phyloP scores from a whole-genome alignment of 768 basidiomycete genomes.

The Amanita muscaria region DNA sequence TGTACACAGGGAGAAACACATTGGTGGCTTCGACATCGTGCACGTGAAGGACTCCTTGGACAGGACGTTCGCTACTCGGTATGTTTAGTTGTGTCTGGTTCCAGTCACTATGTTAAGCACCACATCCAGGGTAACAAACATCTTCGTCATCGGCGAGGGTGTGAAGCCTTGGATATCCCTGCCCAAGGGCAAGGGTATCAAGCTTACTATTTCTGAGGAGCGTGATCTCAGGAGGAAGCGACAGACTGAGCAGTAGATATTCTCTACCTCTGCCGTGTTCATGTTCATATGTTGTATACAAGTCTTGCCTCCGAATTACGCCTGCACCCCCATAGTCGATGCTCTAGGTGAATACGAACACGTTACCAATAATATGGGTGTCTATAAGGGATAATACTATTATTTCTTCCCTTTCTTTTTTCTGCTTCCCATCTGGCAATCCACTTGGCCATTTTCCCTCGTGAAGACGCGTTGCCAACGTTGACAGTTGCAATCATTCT shows the following conservation, averaged over 20 bases:
- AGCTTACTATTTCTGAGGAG: conserved; percentile 96
- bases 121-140: conserved; percentile 74
- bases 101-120: conserved; percentile 1
- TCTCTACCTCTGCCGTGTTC: conserved; percentile 19
- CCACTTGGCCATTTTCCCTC: conserved; percentile 87
- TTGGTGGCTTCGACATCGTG: conserved; percentile 98
- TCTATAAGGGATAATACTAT: conserved; percentile 30
- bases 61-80: conserved; percentile 97
- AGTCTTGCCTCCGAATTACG: conserved; percentile 18
- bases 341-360: conserved; percentile 1
- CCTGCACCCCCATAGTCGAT: not conserved
- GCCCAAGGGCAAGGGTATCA: conserved; percentile 96
- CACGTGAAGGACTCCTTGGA: conserved; percentile 95
- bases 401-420: conserved; percentile 43
- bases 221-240: conserved; percentile 84
- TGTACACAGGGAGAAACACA: conserved; percentile 92
- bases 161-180: conserved; percentile 94
- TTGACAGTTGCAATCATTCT: conserved; percentile 96
- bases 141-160: conserved; percentile 97
- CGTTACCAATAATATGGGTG: conserved; percentile 41
- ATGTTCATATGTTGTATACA: conserved; percentile 33
- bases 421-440: conserved; percentile 84
- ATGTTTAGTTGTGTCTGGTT: conserved; percentile 20
- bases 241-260: conserved; percentile 53
- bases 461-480: conserved; percentile 60